Evolutionary conservation across 352 stramenopile genomes (phyloP), one percentile per base, ranked within the genome.

Genomic region (Pythium brachiatum): DNA sequence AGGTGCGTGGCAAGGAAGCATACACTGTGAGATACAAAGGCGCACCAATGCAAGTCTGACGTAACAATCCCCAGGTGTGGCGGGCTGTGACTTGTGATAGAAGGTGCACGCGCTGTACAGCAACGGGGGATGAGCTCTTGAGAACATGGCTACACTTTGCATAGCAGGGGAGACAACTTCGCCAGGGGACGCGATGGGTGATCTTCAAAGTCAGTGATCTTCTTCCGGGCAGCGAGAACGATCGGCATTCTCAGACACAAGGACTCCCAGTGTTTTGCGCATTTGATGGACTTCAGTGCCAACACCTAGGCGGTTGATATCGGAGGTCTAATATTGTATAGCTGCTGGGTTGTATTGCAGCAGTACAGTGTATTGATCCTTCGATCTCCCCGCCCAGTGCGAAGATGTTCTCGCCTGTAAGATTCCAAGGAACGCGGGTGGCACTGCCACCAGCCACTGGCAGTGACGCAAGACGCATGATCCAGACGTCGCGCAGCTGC

Each of bases 131-230:
- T 39, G n/a, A 26, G 29, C 13, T 25, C 18, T 43, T 21, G 6
- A 5, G 12, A 18, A 60, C 38, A 60, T 62, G 55, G 55, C 55
- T 62, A 62, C 55, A 62, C 9, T 44, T 56, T 44, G 18, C 48
- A 55, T 26, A 29, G 25, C 27, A 29, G 53, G 39, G 41, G 47
- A 60, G 36, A 26, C 3, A 21, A 20, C 41, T 48, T 48, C 41
- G 25, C n/a, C 12, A 48, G 20, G 20, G 20, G 41, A 48, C 41
- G 12, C 41, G 41, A 20, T 48, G 41, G 41, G 41, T 48, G 21
- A 48, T 48, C 41, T 48, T 48, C 41, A 9, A 34, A 34, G 41
- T 48, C 41, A 25, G 41, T 11, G 11, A n/a, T 48, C 16, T 26
- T 48, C 41, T 26, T 48, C n/a, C 7, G 15, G 36, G n/a, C 11